phyloP scores from a whole-genome alignment of 108 stramenopile genomes.

The Fragilariopsis cylindrus region DNA sequence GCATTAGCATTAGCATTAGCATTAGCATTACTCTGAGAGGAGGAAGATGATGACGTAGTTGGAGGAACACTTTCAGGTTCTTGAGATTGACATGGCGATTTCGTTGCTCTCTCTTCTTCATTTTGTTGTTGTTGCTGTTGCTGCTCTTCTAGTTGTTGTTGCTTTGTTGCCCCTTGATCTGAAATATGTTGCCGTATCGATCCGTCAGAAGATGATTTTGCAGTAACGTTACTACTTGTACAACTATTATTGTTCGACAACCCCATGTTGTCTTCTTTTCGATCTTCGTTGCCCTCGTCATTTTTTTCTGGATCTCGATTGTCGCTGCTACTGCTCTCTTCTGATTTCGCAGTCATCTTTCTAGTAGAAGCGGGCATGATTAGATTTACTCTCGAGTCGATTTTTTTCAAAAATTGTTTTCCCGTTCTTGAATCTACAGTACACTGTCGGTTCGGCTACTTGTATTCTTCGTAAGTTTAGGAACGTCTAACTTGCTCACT shows the following conservation, averaged over 20 bases:
- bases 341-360: no score
- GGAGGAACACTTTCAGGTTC: background rate
- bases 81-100: background rate
- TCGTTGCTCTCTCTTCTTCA: background rate
- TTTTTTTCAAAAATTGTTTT: no score
- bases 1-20: background rate
- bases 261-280: background rate
- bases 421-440: no score
- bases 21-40: background rate
- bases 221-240: background rate
- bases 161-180: background rate
- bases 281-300: background rate
- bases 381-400: no score
- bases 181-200: background rate
- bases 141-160: background rate
- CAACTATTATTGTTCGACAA: background rate
- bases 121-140: background rate
- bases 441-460: no score
- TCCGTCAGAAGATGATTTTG: background rate
- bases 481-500: no score
- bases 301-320: background rate
- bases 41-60: background rate
- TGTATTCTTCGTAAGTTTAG: no score
- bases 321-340: no score
- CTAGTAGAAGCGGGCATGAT: no score